These are phyloP conservation scores for Nakazawaea sp. DNA, from an alignment of 805 yeast genomes.

Conservation along the genomic window DNA sequence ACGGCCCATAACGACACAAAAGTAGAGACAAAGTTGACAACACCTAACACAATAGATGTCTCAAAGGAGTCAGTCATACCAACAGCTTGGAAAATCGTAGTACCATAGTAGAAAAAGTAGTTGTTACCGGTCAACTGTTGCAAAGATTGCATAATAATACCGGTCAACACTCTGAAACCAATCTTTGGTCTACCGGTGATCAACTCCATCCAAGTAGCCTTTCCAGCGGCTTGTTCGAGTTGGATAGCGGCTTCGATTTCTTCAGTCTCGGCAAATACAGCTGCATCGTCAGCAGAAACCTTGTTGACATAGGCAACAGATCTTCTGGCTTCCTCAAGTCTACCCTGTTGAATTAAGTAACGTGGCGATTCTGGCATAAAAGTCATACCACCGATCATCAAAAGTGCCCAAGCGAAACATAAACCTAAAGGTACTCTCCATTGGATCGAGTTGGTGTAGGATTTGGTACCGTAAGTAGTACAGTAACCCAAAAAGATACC, in stretches of 20 bases:
- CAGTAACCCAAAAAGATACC: conserved; percentile 56
- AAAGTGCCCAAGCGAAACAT: conserved; percentile 39
- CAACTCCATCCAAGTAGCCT: conserved; percentile 44
- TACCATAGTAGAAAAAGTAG: conserved; percentile 66
- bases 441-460: conserved; percentile 31
- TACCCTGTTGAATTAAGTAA: conserved; percentile 48
- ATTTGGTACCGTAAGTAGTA: conserved; percentile 47
- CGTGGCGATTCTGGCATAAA: conserved; percentile 71
- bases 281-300: conserved; percentile 21
- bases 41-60: conserved; percentile 35
- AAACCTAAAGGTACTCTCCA: conserved; percentile 55
- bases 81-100: conserved; percentile 47
- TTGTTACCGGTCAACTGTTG: conserved; percentile 73
- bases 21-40: conserved; percentile 42
- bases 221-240: conserved; percentile 41
- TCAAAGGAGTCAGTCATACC: conserved; percentile 36
- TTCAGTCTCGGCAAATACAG: conserved; percentile 26
- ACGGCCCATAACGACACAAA: conserved; percentile 44
- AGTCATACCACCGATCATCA: conserved; percentile 49
- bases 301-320: conserved; percentile 45
- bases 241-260: conserved; percentile 37
- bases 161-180: conserved; percentile 33
- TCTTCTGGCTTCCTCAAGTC: conserved; percentile 44
- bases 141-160: conserved; percentile 50
- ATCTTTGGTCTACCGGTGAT: conserved; percentile 45